phyloP scores from a whole-genome alignment of 192 early-diverging fungal genomes.

The Kappamyces sp. region DNA sequence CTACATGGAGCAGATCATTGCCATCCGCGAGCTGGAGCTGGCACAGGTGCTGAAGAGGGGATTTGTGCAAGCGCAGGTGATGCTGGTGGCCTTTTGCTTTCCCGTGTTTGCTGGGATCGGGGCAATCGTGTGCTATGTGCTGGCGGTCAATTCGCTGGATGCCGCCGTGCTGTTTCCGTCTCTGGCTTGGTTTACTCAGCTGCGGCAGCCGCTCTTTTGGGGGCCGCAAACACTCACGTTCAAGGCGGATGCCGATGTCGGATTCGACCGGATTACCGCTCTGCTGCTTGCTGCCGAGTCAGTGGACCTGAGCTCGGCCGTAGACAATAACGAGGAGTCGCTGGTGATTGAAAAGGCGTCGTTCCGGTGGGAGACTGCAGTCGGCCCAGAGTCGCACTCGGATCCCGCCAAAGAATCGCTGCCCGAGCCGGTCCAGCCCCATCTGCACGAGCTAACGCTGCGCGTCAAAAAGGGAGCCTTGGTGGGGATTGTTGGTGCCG shows the following conservation, averaged over 20 bases:
- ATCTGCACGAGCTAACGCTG: constrained; percentile 11
- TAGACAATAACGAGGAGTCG: constrained; percentile 23
- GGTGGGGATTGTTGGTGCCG: constrained; percentile 65
- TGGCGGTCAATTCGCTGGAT: constrained; percentile 21
- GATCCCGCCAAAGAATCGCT: too few species aligned
- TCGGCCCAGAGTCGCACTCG: not conserved
- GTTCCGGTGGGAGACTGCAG: constrained; percentile 49
- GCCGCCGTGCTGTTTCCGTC: constrained; percentile 35
- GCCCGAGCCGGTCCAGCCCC: not conserved
- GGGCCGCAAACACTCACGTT: constrained; percentile 16
- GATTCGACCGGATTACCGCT: constrained; percentile 21
- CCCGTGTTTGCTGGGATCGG: constrained; percentile 1
- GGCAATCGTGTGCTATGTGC: constrained; percentile 36
- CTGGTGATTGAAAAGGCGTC: constrained; percentile 45
- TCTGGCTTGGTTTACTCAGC: constrained; percentile 36
- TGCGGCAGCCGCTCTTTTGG: constrained; percentile 26
- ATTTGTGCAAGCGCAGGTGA: not conserved
- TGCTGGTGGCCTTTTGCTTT: not conserved
- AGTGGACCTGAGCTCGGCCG: constrained; percentile 19
- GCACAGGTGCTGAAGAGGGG: too few species aligned
- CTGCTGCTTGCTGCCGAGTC: constrained; percentile 44
- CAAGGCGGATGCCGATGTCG: constrained; percentile 20
- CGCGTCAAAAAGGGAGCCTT: constrained; percentile 42
- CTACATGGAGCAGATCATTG: constrained; percentile 36
- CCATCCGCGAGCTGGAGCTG: constrained; percentile 34